These are phyloP conservation scores for Meredithiella fracta DNA, from an alignment of 2,329 filamentous ascomycete species.

Conservation along the genomic window DNA sequence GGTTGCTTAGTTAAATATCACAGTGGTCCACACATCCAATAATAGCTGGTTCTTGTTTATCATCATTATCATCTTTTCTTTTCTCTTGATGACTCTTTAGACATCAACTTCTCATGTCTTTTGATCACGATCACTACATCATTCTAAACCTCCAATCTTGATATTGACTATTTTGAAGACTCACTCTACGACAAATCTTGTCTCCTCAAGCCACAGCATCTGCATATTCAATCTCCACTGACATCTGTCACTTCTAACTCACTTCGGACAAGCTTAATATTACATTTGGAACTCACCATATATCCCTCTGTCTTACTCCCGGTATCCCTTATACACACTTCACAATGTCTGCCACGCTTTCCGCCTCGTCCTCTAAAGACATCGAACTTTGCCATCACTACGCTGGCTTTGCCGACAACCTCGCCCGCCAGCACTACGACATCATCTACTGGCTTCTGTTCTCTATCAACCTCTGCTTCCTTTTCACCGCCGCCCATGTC, in stretches of 20 bases:
- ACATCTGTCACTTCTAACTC: neutral
- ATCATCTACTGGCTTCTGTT: slow-evolving; percentile 33
- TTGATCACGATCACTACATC: neutral
- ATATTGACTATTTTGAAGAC: slow-evolving; percentile 1
- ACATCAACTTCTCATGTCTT: neutral
- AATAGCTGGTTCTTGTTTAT: neutral
- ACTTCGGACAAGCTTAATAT: neutral
- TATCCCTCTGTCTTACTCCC: neutral
- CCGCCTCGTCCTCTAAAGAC: slow-evolving; percentile 2
- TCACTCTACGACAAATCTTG: neutral
- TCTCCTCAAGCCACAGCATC: neutral
- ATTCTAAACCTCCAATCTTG: neutral
- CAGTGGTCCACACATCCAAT: neutral
- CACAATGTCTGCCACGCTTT: neutral
- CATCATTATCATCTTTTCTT: neutral
- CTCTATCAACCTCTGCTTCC: slow-evolving; percentile 26
- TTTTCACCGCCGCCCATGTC: slow-evolving; percentile 28
- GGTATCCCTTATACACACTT: neutral
- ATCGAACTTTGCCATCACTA: slow-evolving; percentile 23
- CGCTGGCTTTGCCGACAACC: slow-evolving; percentile 28
- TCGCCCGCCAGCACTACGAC: slow-evolving; percentile 28
- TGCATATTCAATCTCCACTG: neutral
- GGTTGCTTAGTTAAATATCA: neutral
- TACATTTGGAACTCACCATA: neutral
- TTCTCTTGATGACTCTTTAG: neutral